A percentile compares a stretch with the other conserved stretches of the same genome.
Evolutionary conservation across 345 rosid genomes (phyloP).

Genomic region (Diplotaxis tenuifolia): DNA sequence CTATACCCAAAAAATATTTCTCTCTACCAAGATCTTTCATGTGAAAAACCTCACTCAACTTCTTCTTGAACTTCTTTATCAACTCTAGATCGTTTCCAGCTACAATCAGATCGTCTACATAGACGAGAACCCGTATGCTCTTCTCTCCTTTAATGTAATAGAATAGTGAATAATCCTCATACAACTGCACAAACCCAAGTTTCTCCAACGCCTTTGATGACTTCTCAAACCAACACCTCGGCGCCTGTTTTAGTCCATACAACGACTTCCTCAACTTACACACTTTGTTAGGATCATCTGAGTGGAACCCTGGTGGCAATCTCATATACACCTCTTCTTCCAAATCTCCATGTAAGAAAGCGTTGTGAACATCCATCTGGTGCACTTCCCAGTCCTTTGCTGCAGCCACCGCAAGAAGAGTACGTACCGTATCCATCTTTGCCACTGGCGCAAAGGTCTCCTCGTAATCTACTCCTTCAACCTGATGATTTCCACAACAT

Average conservation of each 20-base stretch:
- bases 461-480: not conserved
- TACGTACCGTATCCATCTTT: not conserved
- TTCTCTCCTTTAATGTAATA: not conserved
- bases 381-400: not conserved
- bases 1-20: no score
- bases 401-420: not conserved
- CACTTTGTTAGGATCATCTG: not conserved
- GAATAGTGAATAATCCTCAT: not conserved
- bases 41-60: not conserved
- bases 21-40: no score
- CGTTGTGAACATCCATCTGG: not conserved
- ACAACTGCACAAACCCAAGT: not conserved
- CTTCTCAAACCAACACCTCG: not conserved
- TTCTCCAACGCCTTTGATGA: not conserved
- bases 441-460: not conserved
- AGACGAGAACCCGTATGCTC: not conserved
- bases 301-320: not conserved
- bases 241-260: not conserved
- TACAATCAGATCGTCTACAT: not conserved
- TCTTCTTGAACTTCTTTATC: not conserved
- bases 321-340: not conserved
- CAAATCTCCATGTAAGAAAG: not conserved
- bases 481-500: not conserved
- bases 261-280: not conserved
- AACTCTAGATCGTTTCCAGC: not conserved